phyloP scores from a whole-genome alignment of 176 grass and related monocot genomes.

The Cocos nucifera region DNA sequence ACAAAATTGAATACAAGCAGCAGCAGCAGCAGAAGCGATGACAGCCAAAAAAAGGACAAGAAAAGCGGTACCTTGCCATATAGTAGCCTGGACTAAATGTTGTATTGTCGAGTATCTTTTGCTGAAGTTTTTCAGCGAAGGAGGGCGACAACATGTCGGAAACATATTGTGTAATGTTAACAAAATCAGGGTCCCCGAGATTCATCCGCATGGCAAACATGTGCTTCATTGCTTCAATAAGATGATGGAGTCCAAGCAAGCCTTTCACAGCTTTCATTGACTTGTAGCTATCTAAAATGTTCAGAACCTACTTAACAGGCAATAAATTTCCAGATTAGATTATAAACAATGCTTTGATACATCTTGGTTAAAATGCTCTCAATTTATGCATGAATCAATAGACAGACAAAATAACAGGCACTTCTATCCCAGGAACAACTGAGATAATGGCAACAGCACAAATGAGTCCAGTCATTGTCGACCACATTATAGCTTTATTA shows the following conservation, averaged over 20 bases:
- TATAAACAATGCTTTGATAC: background rate
- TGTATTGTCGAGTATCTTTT: constrained; percentile 54
- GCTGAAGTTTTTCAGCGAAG: constrained; percentile 41
- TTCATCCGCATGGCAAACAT: constrained; percentile 66
- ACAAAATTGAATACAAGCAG: too few relatives aligned
- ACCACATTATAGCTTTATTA: too few relatives aligned
- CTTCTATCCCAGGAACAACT: background rate
- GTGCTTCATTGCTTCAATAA: constrained; percentile 74
- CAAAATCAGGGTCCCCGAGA: constrained; percentile 66
- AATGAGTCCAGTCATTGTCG: too few relatives aligned
- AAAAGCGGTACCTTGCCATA: constrained; percentile 38
- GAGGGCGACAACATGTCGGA: constrained; percentile 56
- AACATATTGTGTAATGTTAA: constrained; percentile 37
- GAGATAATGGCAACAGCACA: background rate
- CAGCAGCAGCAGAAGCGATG: too few relatives aligned
- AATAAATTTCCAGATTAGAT: background rate
- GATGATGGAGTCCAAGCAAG: constrained; percentile 52
- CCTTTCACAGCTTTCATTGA: constrained; percentile 46
- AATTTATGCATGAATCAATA: too few relatives aligned
- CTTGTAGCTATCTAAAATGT: constrained; percentile 60
- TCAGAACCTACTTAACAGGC: constrained; percentile 32
- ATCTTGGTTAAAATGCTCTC: too few relatives aligned
- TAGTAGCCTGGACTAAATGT: constrained; percentile 73
- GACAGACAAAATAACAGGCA: too few relatives aligned
- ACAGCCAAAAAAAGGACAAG: background rate